Evolutionary conservation across 352 stramenopile species (phyloP).

Genomic region (Globisporangium irregulare): DNA sequence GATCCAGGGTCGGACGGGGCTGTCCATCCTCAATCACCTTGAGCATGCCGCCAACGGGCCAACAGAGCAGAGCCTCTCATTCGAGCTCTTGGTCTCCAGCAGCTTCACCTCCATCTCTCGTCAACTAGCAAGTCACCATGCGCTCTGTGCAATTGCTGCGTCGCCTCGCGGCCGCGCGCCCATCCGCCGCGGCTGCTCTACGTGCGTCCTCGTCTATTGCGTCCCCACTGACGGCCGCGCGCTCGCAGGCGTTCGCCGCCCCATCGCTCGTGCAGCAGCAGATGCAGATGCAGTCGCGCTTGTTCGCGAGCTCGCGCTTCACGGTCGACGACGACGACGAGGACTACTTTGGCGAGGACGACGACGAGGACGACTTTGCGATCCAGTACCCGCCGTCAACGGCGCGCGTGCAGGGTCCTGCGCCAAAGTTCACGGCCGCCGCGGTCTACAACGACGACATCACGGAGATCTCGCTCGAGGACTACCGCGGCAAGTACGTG

Average conservation of each 20-base stretch:
- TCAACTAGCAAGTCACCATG: conserved; percentile 1
- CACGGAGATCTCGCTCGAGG: conserved; percentile 69
- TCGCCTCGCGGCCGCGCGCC: conserved; percentile 14
- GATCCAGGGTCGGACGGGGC: conserved; percentile 12
- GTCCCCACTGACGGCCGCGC: conserved; percentile 4
- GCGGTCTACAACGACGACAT: conserved; percentile 86
- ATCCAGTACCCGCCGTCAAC: conserved; percentile 72
- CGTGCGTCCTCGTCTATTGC: neutral
- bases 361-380: conserved; percentile 68
- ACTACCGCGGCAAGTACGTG: conserved; percentile 88
- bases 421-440: conserved; percentile 70
- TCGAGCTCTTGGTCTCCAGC: conserved; percentile 2
- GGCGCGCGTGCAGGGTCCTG: conserved; percentile 57
- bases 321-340: conserved; percentile 31
- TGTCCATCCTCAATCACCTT: neutral
- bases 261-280: conserved; percentile 7
- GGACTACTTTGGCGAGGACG: conserved; percentile 64
- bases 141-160: conserved; percentile 21
- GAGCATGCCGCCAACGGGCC: neutral
- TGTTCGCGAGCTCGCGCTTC: conserved; percentile 37
- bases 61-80: conserved; percentile 13
- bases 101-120: neutral
- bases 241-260: neutral
- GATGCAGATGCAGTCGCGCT: conserved; percentile 22
- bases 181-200: conserved; percentile 1